Evolutionary conservation across 805 yeast genomes (phyloP).

Genomic region (Ogataea kodamae): DNA sequence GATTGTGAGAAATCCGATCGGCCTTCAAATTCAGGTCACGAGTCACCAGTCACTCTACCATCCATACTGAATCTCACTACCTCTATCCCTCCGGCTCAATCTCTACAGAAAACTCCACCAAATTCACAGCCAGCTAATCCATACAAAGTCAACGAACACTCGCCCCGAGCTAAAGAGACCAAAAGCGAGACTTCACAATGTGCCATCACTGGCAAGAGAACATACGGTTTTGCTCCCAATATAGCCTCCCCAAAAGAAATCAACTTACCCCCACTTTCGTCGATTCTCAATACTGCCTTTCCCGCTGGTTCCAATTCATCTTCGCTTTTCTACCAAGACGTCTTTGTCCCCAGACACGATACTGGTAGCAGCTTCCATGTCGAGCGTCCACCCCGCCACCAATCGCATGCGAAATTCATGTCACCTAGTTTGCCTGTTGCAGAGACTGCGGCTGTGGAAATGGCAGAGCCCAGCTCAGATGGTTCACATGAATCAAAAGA

Average conservation of each 20-base stretch:
- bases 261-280: slow-evolving; percentile 22
- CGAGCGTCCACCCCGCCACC: slow-evolving; percentile 2
- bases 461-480: slow-evolving; percentile 4
- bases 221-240: too few relatives aligned
- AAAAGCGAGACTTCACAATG: too few relatives aligned
- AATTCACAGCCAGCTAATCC: too few relatives aligned
- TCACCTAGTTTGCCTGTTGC: not conserved
- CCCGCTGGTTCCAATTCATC: slow-evolving; percentile 6
- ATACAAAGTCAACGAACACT: too few relatives aligned
- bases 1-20: slow-evolving; percentile 9
- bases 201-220: too few relatives aligned
- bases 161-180: too few relatives aligned
- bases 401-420: slow-evolving; percentile 2
- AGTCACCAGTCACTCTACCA: slow-evolving; percentile 16
- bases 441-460: slow-evolving; percentile 14
- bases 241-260: too few relatives aligned
- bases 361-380: not conserved
- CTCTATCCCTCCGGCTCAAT: slow-evolving; percentile 3
- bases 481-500: slow-evolving; percentile 29
- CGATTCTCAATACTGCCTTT: slow-evolving; percentile 10
- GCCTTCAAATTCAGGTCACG: slow-evolving; percentile 4
- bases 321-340: slow-evolving; percentile 5
- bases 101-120: too few relatives aligned
- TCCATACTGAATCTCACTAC: slow-evolving; percentile 22
- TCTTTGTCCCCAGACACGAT: slow-evolving; percentile 2